Conservation (phyloP, 2,329 filamentous ascomycete genomes). For the Colletotrichum acutatum region DNA sequence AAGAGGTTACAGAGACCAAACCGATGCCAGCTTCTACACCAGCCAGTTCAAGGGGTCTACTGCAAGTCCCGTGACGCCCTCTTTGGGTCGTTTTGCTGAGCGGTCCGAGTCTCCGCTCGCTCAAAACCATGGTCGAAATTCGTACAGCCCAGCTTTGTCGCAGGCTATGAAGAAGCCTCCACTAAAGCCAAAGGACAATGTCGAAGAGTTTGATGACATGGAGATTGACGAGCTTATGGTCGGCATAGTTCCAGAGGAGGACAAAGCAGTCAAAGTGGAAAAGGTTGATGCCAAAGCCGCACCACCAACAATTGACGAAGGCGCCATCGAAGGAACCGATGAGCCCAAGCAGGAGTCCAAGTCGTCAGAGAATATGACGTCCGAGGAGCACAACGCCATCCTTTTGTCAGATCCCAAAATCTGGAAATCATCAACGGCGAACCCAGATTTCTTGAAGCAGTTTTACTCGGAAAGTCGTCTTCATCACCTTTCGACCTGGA, state of each 20-base stretch:
- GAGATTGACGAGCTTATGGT: conserved; percentile 31
- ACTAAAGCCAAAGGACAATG: conserved; percentile 19
- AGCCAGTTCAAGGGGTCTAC: conserved; percentile 67
- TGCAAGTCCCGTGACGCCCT: conserved; percentile 40
- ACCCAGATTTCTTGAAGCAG: conserved; percentile 92
- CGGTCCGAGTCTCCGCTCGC: conserved; percentile 40
- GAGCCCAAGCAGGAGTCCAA: conserved; percentile 30
- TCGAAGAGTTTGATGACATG: conserved; percentile 34
- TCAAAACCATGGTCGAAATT: not conserved
- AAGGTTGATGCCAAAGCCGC: not conserved
- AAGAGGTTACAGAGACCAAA: conserved; percentile 82
- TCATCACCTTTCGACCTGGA: conserved; percentile 97
- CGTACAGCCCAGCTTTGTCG: conserved; percentile 34
- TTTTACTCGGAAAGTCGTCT: conserved; percentile 95
- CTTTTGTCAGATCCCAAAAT: conserved; percentile 86
- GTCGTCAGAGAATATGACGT: conserved; percentile 75
- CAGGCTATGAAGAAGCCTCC: conserved; percentile 22
- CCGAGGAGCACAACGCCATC: conserved; percentile 91
- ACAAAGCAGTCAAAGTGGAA: not conserved
- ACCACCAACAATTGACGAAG: not conserved
- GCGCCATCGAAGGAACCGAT: conserved; percentile 28
- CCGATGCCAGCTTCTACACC: conserved; percentile 84
- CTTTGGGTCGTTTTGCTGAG: conserved; percentile 43
- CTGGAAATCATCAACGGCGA: conserved; percentile 88
- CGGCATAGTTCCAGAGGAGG: conserved; percentile 20